Evolutionary conservation across 2,329 filamentous ascomycete species (phyloP), one percentile per base, ranked within the genome.

Genomic region (Helicocarpus griseus): DNA sequence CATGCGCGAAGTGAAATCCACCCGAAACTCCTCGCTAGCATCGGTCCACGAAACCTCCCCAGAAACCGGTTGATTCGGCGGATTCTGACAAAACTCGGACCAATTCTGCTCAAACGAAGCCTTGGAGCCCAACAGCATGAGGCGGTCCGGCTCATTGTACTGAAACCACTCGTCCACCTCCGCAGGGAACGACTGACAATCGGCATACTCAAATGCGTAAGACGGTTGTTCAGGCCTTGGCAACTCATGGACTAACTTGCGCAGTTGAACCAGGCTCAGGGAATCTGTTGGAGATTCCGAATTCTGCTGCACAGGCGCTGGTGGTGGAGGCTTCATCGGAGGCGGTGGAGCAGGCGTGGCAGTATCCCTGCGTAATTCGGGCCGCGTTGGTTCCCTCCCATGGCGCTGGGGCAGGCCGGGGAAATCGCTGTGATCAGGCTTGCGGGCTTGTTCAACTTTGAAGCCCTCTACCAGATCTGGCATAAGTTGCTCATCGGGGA

Each of bases 141-240:
- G 78, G 71, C 87, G 87, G 65, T 97, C 90, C 69, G 87, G 86
- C 56, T 89, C 83, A 60, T 86, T 86, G 69, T 97, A 96, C 49
- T 85, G 83, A 69, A 98, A 98, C 93, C 93, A 98, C 71, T 98
- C 93, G 65, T 97, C 89, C 45, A 98, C 77, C 73, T 98, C 93
- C 57, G 93, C 88, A 17, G 87, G 82, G 60, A 95, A 85, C 0
- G 81, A 74, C 21, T 84, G 83, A 51, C 79, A 78, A 67, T 91
- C 86, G 24, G 79, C 73, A 70, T 91, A 91, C 56, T 80, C 80
- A 65, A 95, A 98, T 54, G 93, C 89, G 73, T 98, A 98, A 9
- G 82, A 81, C 40, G 78, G 75, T 47, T 85, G 79, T 58, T 89
- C 86, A 48, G 76, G 65, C 56, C 80, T 81, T 14, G 85, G 85